Percentiles rank a stretch among this genome's conserved stretches.
phyloP scores from a whole-genome alignment of 306 rosid species.

The Hylodesmum podocarpum region DNA sequence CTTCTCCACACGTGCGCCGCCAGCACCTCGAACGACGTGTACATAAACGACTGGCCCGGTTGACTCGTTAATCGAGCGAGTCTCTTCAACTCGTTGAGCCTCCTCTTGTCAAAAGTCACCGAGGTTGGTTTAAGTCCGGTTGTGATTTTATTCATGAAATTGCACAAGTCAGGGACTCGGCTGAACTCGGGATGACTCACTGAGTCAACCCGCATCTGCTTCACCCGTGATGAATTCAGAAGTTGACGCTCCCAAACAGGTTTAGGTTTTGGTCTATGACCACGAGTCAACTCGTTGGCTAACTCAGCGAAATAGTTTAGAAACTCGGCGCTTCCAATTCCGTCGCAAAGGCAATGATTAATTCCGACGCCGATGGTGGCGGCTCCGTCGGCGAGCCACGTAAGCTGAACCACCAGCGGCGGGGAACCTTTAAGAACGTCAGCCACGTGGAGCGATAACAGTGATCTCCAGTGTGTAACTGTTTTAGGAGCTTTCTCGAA shows the following conservation, averaged over 20 bases:
- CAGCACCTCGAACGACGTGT: neutral
- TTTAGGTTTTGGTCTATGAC: too few species aligned
- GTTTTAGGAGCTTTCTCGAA: neutral
- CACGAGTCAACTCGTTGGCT: neutral
- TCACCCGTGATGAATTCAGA: neutral
- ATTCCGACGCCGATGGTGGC: neutral
- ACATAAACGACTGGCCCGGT: neutral
- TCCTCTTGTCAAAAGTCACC: neutral
- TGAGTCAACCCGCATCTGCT: neutral
- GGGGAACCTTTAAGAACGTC: neutral
- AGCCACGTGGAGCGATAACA: neutral
- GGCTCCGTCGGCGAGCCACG: neutral
- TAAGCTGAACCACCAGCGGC: neutral
- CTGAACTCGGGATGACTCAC: neutral
- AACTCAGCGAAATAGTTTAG: neutral
- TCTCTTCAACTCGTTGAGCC: neutral
- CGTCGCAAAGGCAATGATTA: neutral
- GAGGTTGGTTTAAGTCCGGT: neutral
- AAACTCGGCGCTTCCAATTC: neutral
- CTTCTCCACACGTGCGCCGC: constrained; percentile 4
- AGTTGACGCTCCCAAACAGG: neutral
- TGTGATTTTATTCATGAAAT: neutral
- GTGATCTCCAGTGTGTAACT: neutral
- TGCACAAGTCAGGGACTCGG: neutral
- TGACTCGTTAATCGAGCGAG: neutral